Conservation (phyloP, 495 filamentous ascomycete genomes). For the Neurospora sp. region DNA sequence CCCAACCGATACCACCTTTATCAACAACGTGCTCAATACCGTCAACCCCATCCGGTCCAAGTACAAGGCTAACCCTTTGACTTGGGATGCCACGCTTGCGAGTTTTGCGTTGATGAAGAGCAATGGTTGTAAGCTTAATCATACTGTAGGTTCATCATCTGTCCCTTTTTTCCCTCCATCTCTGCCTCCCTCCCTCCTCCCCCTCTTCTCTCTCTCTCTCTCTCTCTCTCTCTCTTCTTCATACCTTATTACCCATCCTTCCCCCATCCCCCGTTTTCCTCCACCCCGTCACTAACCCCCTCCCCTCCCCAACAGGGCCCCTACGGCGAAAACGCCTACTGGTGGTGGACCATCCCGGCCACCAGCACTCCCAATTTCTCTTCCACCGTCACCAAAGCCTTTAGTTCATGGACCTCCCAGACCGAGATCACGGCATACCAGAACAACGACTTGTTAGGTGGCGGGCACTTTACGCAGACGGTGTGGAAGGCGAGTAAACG, state of each 20-base stretch:
- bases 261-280: too few species aligned
- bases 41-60: constrained; percentile 9
- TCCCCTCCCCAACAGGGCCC: constrained; percentile 3
- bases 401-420: constrained; percentile 6
- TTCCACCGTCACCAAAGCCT: neutral
- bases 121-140: constrained; percentile 14
- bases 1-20: constrained; percentile 9
- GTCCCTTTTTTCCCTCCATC: too few species aligned
- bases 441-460: constrained; percentile 4
- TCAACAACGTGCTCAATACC: constrained; percentile 2
- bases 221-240: too few species aligned
- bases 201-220: too few species aligned
- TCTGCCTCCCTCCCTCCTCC: too few species aligned
- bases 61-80: constrained; percentile 1
- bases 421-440: constrained; percentile 10
- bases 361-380: constrained; percentile 6
- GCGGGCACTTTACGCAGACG: constrained; percentile 16
- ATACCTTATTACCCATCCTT: neutral
- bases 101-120: constrained; percentile 6
- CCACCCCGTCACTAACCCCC: neutral
- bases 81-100: constrained; percentile 11
- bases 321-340: constrained; percentile 18
- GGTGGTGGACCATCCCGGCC: constrained; percentile 3
- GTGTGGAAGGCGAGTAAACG: constrained; percentile 13
- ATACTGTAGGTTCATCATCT: constrained; percentile 2